Base-by-base conservation (phyloP, 2,329 filamentous ascomycete genomes). In the Arthrocladium fulminans region DNA sequence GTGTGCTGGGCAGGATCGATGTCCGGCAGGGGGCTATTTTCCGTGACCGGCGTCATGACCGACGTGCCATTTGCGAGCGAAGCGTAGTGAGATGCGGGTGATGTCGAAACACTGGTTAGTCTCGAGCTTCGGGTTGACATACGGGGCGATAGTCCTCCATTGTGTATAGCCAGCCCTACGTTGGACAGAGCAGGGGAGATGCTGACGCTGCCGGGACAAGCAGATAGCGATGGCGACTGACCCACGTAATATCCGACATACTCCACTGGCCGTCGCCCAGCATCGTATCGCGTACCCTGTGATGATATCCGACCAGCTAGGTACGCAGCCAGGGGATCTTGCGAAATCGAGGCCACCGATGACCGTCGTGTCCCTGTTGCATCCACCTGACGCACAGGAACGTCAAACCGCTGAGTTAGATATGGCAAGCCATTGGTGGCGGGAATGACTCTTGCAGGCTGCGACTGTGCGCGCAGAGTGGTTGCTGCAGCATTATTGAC, bases 401-500 rank as follows among this genome's bases (percentile, higher is more conserved):
- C 6, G 45, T 51, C 32, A 54, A 45, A 37, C 45, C 52, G 29
- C 34, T 47, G 44, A n/a, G 44, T 39, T 20, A 47, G 20, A 20
- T 34, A 25, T 4, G 47, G 47, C 7, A 48, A n/a, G 13, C 19
- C 17, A 10, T 25, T 58, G 22, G 66, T 65, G 45, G 66, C 15
- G 3, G 53, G 64, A 15, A 70, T 55, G n/a, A 66, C 59, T 20
- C 71, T 63, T n/a, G 71, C 69, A 46, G 71, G 71, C 49, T 73
- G 70, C n/a, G 71, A 73, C 20, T 73, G 71, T n/a, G 71, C 70
- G 47, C 71, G 61, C 24, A 72, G 52, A 19, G 65, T 68, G 27
- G 65, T 65, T 2, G 69, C 64, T 17, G 68, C 67, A 7, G 63
- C 64, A 47, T 67, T 69, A 10, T 65, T 64, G 47, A 66, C 61